Base-by-base conservation (phyloP, 306 rosid genomes). In the Ammopiptanthus mongolicus region DNA sequence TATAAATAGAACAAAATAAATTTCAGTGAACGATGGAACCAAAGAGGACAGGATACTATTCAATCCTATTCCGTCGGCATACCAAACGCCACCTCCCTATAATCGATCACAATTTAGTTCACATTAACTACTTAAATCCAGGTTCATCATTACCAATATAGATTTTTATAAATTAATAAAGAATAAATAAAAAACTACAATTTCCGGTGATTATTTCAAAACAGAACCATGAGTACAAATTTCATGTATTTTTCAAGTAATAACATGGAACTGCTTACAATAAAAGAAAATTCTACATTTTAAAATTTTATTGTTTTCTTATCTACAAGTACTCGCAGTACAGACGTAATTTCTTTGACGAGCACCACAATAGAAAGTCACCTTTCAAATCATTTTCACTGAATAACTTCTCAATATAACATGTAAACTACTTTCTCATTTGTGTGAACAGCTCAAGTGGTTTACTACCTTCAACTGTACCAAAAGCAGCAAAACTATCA, bases 391-490 rank as follows among this genome's bases (percentile, higher is more conserved):
- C 55, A 13, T 8, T 53, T 34, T 25, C 14, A 31, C 29, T 2
- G 1, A 64, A n/a, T 25, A 48, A 23, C 41, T 64, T 52, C 18
- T 5, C 41, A 52, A 44, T n/a, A 58, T 28, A 50, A 42, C 74
- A 31, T 28, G 39, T 14, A 69, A 31, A 70, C 83, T 90, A 95
- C 83, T 87, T 95, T 77, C 97, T 88, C 76, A 95, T 95, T 78
- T 88, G 97, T 67, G 98, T 91, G 87, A 95, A 91, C 56, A 91
- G 79, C 82, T 88, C 91, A 13, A 90, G 83, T 67, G 95, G 97
- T 81, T 87, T 91, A 61, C 80, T 87, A 57, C 81, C 87, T 56
- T 87, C 96, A 78, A 31, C 79, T 19, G 79, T 25, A 21, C 87
- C 73, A 58, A 84, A 88, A 44, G 81, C 86, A 61, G 89, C 41